These are phyloP conservation scores for Tulasnella sp. DNA, from an alignment of 768 basidiomycete species.

Conservation along the genomic window DNA sequence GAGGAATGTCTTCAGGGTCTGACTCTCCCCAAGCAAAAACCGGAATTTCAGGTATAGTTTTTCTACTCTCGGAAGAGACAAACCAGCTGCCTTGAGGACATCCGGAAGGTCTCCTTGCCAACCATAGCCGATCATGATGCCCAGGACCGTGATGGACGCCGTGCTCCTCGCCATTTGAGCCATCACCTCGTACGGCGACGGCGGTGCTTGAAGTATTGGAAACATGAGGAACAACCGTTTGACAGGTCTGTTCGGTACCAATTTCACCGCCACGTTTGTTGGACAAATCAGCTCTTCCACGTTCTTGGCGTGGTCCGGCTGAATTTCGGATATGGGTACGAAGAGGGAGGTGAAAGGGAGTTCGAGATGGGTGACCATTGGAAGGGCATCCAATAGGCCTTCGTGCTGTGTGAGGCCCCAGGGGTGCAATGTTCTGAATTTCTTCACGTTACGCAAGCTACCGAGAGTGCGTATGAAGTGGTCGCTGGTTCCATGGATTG, in stretches of 20 bases:
- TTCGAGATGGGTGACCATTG: not conserved
- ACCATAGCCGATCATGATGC: not conserved
- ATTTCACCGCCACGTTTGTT: not conserved
- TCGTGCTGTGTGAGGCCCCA: conserved; percentile 1
- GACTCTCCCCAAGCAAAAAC: not conserved
- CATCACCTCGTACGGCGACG: not conserved
- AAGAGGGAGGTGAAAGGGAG: not conserved
- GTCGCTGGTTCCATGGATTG: not conserved
- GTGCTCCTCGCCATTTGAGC: not conserved
- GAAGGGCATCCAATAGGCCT: not conserved
- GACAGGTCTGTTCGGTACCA: not conserved
- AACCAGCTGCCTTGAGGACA: not conserved
- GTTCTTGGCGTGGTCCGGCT: not conserved
- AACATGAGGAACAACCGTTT: not conserved
- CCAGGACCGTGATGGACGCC: not conserved
- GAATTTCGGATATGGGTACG: not conserved
- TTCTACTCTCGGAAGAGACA: not conserved
- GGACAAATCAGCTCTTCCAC: not conserved
- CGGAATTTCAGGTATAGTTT: not conserved
- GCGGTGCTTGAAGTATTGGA: not conserved
- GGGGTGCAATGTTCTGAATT: not conserved
- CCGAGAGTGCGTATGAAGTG: not conserved
- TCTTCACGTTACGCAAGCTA: not conserved
- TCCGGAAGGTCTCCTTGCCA: not conserved
- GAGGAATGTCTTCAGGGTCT: not conserved